Base-by-base conservation (phyloP, 2,329 filamentous ascomycete species). In the Emergomyces africanus region DNA sequence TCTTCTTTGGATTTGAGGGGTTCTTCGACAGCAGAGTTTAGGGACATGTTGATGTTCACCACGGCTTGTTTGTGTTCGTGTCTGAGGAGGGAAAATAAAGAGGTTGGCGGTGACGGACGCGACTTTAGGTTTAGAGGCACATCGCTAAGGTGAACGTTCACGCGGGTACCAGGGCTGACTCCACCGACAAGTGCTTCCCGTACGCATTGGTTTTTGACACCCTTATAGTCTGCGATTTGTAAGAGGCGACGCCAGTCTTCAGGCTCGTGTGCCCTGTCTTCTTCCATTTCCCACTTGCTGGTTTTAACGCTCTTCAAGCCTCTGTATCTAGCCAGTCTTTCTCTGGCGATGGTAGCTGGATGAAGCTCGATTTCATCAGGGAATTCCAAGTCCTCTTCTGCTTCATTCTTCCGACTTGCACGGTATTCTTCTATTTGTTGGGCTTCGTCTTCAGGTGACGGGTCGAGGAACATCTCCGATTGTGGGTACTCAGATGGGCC, bases 301-400 rank as follows among this genome's bases (percentile, higher is more conserved):
- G 88, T 89, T 64, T 89, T 85, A 61, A 97, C 74, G 70, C 88
- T 96, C 80, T 97, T 99, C 64, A 99, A 75, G 48, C 94, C 94
- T 68, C 94, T 82, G 74, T 96, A 99, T 61, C 89, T 83, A 9
- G 87, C 83, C 58, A 99, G 77, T 50, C 94, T 82, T 74, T 99
- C 94, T 57, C 89, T 79, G 0, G 94, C 94, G 50, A 89, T 79
- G 3, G 95, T 89, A 57, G 92, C 83, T 0, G 95, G 94, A 64
- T 89, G 89, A 57, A 99, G 78, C 72, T 99, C 95, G 60, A 99
- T 94, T 73, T 99, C 94, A 65, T 99, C 94, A 0, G 94, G 94
- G 72, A 97, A 99, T 71, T 97, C 92, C 58, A 88, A 83, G 72
- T 99, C 94, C 15, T 97, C 91, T 55, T 91, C 83, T 3, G 85